Evolutionary conservation across 176 grass and related monocot genomes (phyloP), one percentile per base, ranked within the genome.

Genomic region (Saccharum officinarum): DNA sequence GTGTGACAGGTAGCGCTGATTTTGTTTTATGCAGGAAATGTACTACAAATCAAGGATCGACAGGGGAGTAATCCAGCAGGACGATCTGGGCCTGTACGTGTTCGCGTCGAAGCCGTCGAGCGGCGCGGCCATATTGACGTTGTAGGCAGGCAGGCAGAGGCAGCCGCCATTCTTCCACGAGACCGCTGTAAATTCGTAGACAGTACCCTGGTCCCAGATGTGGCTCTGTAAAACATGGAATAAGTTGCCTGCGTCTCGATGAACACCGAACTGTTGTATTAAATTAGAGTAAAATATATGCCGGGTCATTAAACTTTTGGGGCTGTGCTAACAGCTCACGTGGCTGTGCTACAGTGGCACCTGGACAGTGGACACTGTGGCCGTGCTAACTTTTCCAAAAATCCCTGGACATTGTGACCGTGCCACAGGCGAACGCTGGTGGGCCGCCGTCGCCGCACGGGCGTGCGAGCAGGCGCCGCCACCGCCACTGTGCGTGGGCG

Each of bases 21-120:
- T 44, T 54, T 15, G 22, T 31, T 65, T 73, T 25, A 39, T 7
- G 47, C 81, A 95, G 96, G 93, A 98, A 64, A 90, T 65, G 50
- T 98, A 86, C 77, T 95, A 94, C 74, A 88, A 98, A 49, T 90
- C 83, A 16, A 90, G 96, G 88, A 91, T 98, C n/a, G 81, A 95
- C 12, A 63, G 87, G 47, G 91, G 96, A 45, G n/a, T 98, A 28
- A 92, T 98, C 54, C 86, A 82, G 59, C 84, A 92, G 81, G 80
- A 64, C 4, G 87, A 98, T 59, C 83, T 98, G 10, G 93, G 89
- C 8, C 86, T 94, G 7, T 95, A 95, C 46, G 81, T 98, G 13
- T 98, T 98, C 14, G 93, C 96, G 9, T 98, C 96, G 15, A 98
- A 93, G 86, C 96, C 96, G n/a, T 98, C 96, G 18, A 98, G 96